phyloP scores from a whole-genome alignment of 768 basidiomycete genomes.

The Lentinus brumalis region DNA sequence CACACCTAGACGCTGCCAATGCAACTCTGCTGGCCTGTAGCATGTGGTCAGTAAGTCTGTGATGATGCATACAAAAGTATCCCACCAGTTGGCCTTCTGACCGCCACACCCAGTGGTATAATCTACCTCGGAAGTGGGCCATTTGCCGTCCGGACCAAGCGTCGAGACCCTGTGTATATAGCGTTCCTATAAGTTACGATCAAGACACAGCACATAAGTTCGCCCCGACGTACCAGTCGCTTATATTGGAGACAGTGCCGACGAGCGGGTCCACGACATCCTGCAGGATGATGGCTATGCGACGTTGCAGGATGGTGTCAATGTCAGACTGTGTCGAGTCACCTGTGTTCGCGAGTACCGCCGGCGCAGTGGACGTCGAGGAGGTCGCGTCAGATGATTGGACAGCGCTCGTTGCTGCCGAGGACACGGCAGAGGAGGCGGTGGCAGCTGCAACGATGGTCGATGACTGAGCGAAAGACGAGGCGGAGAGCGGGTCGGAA shows the following conservation, averaged over 20 bases:
- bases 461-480: not conserved
- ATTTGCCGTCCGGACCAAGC: constrained; percentile 45
- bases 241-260: constrained; percentile 32
- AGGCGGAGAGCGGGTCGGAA: not conserved
- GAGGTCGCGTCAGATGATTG: not conserved
- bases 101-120: constrained; percentile 65
- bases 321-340: constrained; percentile 34
- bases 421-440: not conserved
- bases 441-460: not conserved
- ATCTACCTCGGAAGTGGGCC: constrained; percentile 57
- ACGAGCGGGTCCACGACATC: constrained; percentile 4
- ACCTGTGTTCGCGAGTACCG: not conserved
- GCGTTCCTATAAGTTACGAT: not conserved
- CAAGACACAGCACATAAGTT: not conserved
- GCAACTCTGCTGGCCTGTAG: constrained; percentile 25
- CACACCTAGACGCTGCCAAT: constrained; percentile 49
- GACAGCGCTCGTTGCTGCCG: not conserved
- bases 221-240: constrained; percentile 32
- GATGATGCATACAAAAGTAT: not conserved
- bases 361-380: not conserved
- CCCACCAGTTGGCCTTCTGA: constrained; percentile 64
- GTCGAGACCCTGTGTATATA: constrained; percentile 45
- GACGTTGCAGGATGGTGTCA: constrained; percentile 37
- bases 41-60: not conserved
- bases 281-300: constrained; percentile 42